Evolutionary conservation across 2,329 filamentous ascomycete species (phyloP), one percentile per base, ranked within the genome.

Genomic region (Pseudopithomyces chartarum): DNA sequence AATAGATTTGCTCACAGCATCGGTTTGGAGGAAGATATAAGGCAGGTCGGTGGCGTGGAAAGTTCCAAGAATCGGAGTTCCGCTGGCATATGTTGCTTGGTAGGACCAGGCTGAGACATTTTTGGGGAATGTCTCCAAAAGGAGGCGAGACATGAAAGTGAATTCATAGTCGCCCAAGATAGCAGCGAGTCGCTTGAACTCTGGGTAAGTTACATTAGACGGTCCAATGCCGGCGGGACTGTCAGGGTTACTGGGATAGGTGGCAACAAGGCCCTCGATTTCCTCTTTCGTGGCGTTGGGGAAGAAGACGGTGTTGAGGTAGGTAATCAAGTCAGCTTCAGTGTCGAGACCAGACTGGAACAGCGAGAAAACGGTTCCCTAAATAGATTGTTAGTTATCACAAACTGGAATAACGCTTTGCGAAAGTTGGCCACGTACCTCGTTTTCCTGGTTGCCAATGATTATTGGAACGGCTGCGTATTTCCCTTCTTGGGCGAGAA

Each of bases 361-460:
- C 33, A 93, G 79, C 4, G 87, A 80, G 69, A 93, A 92, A 1
- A 93, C 73, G 0, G 90, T 92, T 17, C 90, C 90, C 73, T 94
- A 19, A 4, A 40, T 19, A 2, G 10, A 10, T 17, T 3, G 15
- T 40, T n/a, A 40, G 38, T 40, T 40, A 40, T 40, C 38, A 17
- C 38, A 6, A 40, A 10, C n/a, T 5, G 2, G 10, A 17, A 40
- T 19, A 4, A 40, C 17, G 38, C 34, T 38, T 38, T 38, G 26
- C 26, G 26, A 29, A 29, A 2, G 38, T 6, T n/a, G 15, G 38
- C 38, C 19, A 40, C 2, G 17, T 40, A 40, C 38, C 38, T 40
- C 90, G 68, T 94, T 90, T 78, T 93, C 90, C 73, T 92, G 89
- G 67, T 91, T 84, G 39, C 90, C 90, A 38, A 90, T 83, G 55